These are phyloP conservation scores for Amphirosellinia nigrospora DNA, from an alignment of 495 filamentous ascomycete genomes.

Conservation along the genomic window DNA sequence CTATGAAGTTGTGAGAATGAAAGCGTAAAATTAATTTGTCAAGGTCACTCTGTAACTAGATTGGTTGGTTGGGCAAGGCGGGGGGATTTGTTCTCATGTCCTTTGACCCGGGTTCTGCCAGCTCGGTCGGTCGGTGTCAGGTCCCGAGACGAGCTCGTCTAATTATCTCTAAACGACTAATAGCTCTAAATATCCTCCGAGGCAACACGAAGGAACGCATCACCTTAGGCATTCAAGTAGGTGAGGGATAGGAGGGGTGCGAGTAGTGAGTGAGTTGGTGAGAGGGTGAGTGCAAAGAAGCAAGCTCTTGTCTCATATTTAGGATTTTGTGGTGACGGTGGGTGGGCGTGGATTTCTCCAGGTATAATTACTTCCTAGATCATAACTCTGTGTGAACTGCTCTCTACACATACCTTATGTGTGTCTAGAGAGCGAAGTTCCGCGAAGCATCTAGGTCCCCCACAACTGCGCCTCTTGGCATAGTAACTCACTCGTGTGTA, in stretches of 20 bases:
- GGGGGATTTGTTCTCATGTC: not conserved
- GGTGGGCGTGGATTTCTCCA: not conserved
- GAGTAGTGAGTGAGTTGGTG: slow-evolving; percentile 4
- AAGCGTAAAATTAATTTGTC: no score
- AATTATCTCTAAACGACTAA: slow-evolving; percentile 36
- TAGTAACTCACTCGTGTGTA: not conserved
- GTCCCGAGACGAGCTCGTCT: slow-evolving; percentile 44
- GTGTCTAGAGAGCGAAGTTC: not conserved
- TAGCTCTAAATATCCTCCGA: slow-evolving; percentile 20
- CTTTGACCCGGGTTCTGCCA: slow-evolving; percentile 16
- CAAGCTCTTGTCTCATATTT: not conserved
- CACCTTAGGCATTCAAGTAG: not conserved
- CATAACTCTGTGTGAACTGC: not conserved
- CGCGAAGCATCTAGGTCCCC: not conserved
- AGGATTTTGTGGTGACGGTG: not conserved
- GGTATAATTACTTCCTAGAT: not conserved
- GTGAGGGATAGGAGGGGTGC: slow-evolving; percentile 12
- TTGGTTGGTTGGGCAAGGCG: slow-evolving; percentile 14
- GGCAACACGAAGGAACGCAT: slow-evolving; percentile 4
- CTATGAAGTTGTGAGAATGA: not conserved
- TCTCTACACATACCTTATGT: not conserved
- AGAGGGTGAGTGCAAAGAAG: not conserved
- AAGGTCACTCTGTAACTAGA: slow-evolving; percentile 20
- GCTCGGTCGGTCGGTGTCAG: slow-evolving; percentile 28
- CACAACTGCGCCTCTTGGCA: not conserved